A percentile compares a stretch with the other conserved stretches of the same genome.
Evolutionary conservation across 495 filamentous ascomycete species (phyloP).

Genomic region (Geoglossum glabrum): DNA sequence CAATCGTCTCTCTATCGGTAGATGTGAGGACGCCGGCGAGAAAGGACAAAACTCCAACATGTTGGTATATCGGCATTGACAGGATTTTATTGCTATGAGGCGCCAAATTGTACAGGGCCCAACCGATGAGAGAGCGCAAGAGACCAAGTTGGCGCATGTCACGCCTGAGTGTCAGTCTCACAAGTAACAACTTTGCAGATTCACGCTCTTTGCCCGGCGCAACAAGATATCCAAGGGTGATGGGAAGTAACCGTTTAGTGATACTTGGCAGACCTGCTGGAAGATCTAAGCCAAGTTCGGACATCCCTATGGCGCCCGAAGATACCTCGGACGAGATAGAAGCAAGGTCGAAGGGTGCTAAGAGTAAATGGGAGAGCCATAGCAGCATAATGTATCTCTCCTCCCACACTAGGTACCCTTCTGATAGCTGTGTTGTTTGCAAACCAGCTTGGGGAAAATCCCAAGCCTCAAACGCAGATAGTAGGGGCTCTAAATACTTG

Average conservation of each 20-base stretch:
- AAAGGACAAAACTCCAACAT: constrained; percentile 57
- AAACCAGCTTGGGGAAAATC: constrained; percentile 11
- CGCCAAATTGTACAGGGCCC: constrained; percentile 40
- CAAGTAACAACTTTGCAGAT: constrained; percentile 62
- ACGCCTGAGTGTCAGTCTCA: constrained; percentile 55
- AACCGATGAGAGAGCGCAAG: constrained; percentile 39
- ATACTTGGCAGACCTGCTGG: constrained; percentile 43
- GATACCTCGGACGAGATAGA: constrained; percentile 47
- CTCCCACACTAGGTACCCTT: constrained; percentile 48
- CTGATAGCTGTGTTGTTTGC: neutral
- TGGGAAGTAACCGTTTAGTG: constrained; percentile 41
- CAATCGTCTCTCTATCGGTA: constrained; percentile 31
- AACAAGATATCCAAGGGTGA: constrained; percentile 51
- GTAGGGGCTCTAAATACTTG: constrained; percentile 55
- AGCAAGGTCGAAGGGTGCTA: constrained; percentile 81
- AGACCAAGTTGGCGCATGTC: constrained; percentile 74
- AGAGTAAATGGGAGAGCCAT: constrained; percentile 81
- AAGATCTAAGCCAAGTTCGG: constrained; percentile 21
- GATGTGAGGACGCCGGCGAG: constrained; percentile 49
- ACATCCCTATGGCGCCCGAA: neutral
- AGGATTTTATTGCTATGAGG: constrained; percentile 14
- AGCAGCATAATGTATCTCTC: constrained; percentile 73
- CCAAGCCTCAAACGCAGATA: constrained; percentile 41
- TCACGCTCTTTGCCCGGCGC: constrained; percentile 71
- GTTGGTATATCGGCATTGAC: constrained; percentile 35